Conservation (phyloP, 371 early-diverging fungal genomes). For the Fennellomyces sp. region DNA sequence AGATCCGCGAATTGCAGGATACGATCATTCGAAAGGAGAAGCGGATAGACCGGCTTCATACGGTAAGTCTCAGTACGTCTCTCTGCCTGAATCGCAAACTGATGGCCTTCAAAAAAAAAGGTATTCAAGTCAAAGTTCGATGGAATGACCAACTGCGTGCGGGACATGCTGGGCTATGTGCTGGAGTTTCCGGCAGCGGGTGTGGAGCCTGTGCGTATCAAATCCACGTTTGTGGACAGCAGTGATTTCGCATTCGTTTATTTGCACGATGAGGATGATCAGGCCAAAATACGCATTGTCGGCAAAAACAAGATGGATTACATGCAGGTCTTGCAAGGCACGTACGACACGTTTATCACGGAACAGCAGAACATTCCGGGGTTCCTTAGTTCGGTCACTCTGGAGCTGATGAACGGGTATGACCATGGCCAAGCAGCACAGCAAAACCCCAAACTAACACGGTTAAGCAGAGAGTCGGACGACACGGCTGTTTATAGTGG, state of each 20-base stretch:
- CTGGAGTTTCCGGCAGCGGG: conserved; percentile 70
- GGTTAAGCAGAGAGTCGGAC: background rate
- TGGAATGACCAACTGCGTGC: conserved; percentile 71
- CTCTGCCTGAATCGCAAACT: too few relatives aligned
- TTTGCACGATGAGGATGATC: conserved; percentile 56
- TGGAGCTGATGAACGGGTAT: conserved; percentile 60
- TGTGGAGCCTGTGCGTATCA: conserved; percentile 72
- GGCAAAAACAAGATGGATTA: conserved; percentile 67
- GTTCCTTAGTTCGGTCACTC: conserved; percentile 75
- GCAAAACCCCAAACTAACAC: background rate
- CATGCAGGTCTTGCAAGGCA: conserved; percentile 51
- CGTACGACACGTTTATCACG: conserved; percentile 66
- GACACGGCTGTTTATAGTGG: background rate
- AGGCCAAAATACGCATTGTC: conserved; percentile 62
- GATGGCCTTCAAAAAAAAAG: too few relatives aligned
- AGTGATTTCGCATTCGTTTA: conserved; percentile 69
- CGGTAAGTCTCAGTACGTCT: conserved; percentile 38
- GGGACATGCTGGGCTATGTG: conserved; percentile 74
- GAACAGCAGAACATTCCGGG: conserved; percentile 74
- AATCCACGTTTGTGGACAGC: conserved; percentile 60
- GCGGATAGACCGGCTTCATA: conserved; percentile 65
- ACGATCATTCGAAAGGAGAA: conserved; percentile 58
- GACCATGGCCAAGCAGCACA: too few relatives aligned
- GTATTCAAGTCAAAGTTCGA: conserved; percentile 63
- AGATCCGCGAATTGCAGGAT: conserved; percentile 38